Percentiles rank a stretch among this genome's conserved stretches.
These are phyloP conservation scores for Tritrichomonas musculus DNA, from an alignment of 208 protist genomes.

Conservation along the genomic window DNA sequence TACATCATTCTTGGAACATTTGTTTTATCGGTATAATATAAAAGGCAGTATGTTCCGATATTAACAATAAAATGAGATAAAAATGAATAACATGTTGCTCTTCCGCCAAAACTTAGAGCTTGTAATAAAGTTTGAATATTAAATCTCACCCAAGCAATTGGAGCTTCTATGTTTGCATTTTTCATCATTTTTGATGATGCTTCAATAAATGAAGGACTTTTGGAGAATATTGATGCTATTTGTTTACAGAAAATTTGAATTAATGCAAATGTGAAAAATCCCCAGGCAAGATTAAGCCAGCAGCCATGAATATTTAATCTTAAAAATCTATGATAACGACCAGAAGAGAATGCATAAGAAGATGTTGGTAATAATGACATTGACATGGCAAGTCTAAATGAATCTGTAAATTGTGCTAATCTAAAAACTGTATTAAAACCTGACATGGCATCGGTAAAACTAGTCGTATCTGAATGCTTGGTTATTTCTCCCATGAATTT, in stretches of 20 bases:
- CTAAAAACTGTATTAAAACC: not conserved
- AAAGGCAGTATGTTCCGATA: not conserved
- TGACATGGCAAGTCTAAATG: not conserved
- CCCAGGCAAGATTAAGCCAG: not conserved
- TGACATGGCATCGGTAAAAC: not conserved
- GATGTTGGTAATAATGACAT: not conserved
- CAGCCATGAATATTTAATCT: not conserved
- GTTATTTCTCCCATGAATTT: not conserved
- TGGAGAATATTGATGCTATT: not conserved
- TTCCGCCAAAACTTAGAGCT: too few relatives aligned
- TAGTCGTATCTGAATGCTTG: not conserved
- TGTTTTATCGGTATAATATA: not conserved
- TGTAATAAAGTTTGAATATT: too few relatives aligned
- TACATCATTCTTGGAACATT: not conserved
- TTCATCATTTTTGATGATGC: not conserved
- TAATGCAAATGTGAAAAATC: not conserved
- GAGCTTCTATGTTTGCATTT: not conserved
- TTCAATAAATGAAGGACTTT: not conserved
- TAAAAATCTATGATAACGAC: not conserved
- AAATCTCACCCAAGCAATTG: too few relatives aligned
- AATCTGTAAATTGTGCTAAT: not conserved
- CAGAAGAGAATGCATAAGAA: not conserved
- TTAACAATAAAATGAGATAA: not conserved
- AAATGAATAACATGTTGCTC: too few relatives aligned
- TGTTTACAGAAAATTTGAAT: not conserved